Base-by-base conservation (phyloP, 345 rosid genomes). In the Microthlaspi erraticum region DNA sequence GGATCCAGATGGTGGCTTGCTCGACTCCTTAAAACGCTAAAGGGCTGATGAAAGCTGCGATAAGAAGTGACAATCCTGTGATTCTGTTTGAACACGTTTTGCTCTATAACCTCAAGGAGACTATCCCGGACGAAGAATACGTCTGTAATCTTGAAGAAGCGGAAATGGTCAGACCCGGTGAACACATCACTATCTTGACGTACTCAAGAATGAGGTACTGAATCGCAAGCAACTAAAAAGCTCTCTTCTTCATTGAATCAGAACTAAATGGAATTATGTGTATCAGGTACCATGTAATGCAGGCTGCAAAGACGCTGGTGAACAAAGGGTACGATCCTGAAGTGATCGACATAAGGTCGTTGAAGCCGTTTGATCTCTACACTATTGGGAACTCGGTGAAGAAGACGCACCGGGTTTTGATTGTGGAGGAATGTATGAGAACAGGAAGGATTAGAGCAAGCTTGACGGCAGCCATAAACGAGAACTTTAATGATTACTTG, bases 1-100 rank as follows among this genome's bases (percentile, higher is more conserved):
- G 97, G 67, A 92, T 92, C 74, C 96, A 92, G 70, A 89, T 92
- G 98, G 98, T 92, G 16, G 98, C 93, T 0, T 92, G 98, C 86
- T 92, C 96, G 0, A 92, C 96, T 13, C 88, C 98, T 12, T 88
- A 88, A 16, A 92, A 92, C 59, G 93, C 96, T 26, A 92, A 92
- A 83, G 98, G 98, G 51, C 73, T 90, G 65, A 92, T 92, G 98
- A 92, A 92, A 78, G 93, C 96, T 2, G 95, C 96, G 1, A 90
- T 90, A 71, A 81, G 96, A 83, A 90, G 96, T 17, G 90, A 92
- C 76, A 92, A 92, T 76, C 98, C 95, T 0, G 98, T 92, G 68
- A 90, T 92, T 57, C 88, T 90, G 38, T 92, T 92, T 10, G 98
- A 92, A 75, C 98, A 90, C 13, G 96, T 92, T 44, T 79, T 88